Conservation (phyloP, 306 rosid species). For the Quercus berberidifolia region DNA sequence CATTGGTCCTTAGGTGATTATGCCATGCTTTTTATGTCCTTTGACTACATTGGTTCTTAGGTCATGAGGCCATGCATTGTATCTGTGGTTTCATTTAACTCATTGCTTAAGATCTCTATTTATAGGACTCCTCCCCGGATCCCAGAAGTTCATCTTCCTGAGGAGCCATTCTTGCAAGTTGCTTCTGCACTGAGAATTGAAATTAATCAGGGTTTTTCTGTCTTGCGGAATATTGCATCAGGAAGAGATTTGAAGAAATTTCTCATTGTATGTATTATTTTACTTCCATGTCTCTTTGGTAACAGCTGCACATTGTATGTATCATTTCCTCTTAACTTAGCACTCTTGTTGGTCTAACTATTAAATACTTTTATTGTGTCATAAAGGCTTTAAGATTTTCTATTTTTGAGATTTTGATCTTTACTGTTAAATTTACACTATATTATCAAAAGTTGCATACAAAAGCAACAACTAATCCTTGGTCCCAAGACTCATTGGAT, state of each 20-base stretch:
- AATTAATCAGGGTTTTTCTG: constrained; percentile 55
- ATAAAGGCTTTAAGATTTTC: neutral
- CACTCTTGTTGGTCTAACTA: neutral
- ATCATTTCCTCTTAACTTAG: neutral
- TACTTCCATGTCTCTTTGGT: neutral
- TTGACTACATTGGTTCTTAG: neutral
- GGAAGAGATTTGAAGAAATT: constrained; percentile 83
- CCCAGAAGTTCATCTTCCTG: constrained; percentile 68
- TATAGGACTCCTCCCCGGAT: constrained; percentile 69
- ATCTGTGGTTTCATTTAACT: neutral
- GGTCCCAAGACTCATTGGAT: too few species aligned
- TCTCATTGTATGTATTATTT: constrained; percentile 49
- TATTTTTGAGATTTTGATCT: neutral
- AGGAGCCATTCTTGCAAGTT: constrained; percentile 57
- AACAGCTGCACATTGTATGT: neutral
- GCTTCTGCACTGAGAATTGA: constrained; percentile 57
- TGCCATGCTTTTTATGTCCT: too few species aligned
- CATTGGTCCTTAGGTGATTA: too few species aligned
- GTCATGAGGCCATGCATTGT: neutral
- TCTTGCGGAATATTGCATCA: constrained; percentile 49
- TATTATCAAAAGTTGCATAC: neutral
- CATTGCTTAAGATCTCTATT: constrained; percentile 8
- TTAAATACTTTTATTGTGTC: neutral
- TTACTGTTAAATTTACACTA: neutral
- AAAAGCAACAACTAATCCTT: too few species aligned